Percentiles rank a stretch among this genome's conserved stretches.
These are phyloP conservation scores for Colletotrichum orchidophilum DNA, from an alignment of 2,329 filamentous ascomycete genomes.

Conservation along the genomic window DNA sequence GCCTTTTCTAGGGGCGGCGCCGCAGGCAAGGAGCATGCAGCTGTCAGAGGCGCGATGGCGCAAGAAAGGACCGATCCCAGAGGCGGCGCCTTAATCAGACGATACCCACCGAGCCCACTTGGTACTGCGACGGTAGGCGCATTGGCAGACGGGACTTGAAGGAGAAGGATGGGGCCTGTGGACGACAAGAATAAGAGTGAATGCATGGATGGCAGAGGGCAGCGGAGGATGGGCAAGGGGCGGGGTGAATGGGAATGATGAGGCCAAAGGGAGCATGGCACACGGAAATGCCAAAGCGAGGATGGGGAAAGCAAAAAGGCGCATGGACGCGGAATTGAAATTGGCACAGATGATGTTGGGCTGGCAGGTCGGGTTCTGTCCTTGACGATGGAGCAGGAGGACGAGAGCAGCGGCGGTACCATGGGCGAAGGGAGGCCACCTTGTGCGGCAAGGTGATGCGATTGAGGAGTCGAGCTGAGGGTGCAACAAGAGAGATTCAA, in stretches of 20 bases:
- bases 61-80: slow-evolving; percentile 27
- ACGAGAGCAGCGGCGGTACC: neutral
- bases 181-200: neutral
- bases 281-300: slow-evolving; percentile 26
- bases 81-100: slow-evolving; percentile 24
- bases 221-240: neutral
- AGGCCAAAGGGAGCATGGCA: slow-evolving; percentile 14
- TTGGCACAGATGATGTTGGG: neutral
- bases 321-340: neutral
- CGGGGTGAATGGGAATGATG: slow-evolving; percentile 16
- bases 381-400: neutral
- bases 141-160: neutral
- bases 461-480: neutral
- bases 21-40: neutral
- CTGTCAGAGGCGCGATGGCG: slow-evolving; percentile 23
- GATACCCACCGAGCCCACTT: slow-evolving; percentile 30
- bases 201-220: neutral
- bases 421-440: slow-evolving; percentile 15
- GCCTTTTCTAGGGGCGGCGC: slow-evolving; percentile 1
- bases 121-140: slow-evolving; percentile 6
- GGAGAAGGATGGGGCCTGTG: slow-evolving; percentile 20
- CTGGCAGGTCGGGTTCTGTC: neutral
- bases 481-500: no score
- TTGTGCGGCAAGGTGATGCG: slow-evolving; percentile 16
- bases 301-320: slow-evolving; percentile 26